Percentiles rank a stretch among this genome's conserved stretches.
phyloP scores from a whole-genome alignment of 257 asterid genomes.

The Ophiorrhiza pumila region DNA sequence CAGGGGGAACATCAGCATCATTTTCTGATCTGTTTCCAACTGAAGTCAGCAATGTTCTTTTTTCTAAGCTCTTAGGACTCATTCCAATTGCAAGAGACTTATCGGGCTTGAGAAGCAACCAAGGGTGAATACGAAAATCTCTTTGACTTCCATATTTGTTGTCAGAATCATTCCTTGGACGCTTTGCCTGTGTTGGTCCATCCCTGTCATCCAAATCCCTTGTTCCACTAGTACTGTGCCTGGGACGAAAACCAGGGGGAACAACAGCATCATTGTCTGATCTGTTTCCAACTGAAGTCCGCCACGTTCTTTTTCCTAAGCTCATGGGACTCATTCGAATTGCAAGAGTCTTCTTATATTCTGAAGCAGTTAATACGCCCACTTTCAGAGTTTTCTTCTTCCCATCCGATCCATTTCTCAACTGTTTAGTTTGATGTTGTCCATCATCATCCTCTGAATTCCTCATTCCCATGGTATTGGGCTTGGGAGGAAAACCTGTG shows the following conservation, averaged over 20 bases:
- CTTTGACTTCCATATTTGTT: not conserved
- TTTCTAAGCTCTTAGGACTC: not conserved
- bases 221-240: not conserved
- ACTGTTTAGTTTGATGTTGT: not conserved
- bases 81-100: not conserved
- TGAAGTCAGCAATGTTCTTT: not conserved
- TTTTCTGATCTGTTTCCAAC: not conserved
- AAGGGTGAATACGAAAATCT: not conserved
- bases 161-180: not conserved
- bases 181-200: not conserved
- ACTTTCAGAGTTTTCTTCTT: not conserved
- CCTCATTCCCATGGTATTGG: not conserved
- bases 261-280: not conserved
- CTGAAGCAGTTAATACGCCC: not conserved
- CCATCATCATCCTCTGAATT: not conserved
- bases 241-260: not conserved
- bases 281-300: not conserved
- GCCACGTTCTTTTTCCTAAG: not conserved
- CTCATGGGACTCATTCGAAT: not conserved
- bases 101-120: not conserved
- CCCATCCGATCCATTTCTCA: not conserved
- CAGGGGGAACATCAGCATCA: not conserved
- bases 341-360: not conserved
- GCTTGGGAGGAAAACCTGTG: not conserved
- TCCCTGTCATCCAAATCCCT: not conserved